These are phyloP conservation scores for Limonomyces culmigenus DNA, from an alignment of 1,284 basidiomycete genomes.

Conservation along the genomic window DNA sequence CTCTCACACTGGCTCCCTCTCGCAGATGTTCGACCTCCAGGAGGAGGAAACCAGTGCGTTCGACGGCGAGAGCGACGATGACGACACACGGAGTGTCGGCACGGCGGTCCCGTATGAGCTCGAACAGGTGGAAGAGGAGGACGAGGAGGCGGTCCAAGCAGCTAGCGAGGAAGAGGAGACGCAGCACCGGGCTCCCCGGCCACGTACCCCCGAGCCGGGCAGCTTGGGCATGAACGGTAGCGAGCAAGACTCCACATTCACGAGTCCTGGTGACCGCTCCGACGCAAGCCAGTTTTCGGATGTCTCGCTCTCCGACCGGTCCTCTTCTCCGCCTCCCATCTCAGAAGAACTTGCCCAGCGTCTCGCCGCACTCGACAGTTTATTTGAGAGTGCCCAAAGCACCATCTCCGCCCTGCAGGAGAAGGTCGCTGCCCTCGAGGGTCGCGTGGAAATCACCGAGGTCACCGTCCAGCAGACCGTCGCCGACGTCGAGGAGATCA, in stretches of 20 bases:
- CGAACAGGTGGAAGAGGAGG: constrained; percentile 62
- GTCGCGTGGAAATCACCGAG: constrained; percentile 18
- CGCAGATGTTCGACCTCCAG: constrained; percentile 11
- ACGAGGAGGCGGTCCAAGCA: constrained; percentile 38
- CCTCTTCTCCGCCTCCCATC: constrained; percentile 15
- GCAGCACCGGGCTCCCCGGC: constrained; percentile 17
- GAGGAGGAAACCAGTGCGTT: constrained; percentile 15
- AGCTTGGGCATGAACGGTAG: constrained; percentile 46
- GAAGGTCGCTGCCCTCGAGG: constrained; percentile 45
- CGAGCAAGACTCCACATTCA: constrained; percentile 15
- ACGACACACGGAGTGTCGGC: constrained; percentile 38
- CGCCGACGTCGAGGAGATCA: constrained; percentile 25
- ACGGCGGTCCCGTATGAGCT: constrained; percentile 51
- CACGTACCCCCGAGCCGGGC: constrained; percentile 61
- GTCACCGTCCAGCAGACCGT: constrained; percentile 24
- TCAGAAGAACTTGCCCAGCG: constrained; percentile 54
- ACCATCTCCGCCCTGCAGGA: constrained; percentile 67
- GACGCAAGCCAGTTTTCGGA: constrained; percentile 2
- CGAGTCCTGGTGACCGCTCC: constrained; percentile 3
- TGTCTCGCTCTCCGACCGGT: constrained; percentile 8
- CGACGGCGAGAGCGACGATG: constrained; percentile 21
- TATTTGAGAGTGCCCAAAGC: constrained; percentile 67
- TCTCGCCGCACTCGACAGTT: constrained; percentile 51
- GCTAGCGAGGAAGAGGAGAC: constrained; percentile 30
- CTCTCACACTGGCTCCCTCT: constrained; percentile 8